phyloP scores from a whole-genome alignment of 73 alveolate species.

The Halteria grandinella region DNA sequence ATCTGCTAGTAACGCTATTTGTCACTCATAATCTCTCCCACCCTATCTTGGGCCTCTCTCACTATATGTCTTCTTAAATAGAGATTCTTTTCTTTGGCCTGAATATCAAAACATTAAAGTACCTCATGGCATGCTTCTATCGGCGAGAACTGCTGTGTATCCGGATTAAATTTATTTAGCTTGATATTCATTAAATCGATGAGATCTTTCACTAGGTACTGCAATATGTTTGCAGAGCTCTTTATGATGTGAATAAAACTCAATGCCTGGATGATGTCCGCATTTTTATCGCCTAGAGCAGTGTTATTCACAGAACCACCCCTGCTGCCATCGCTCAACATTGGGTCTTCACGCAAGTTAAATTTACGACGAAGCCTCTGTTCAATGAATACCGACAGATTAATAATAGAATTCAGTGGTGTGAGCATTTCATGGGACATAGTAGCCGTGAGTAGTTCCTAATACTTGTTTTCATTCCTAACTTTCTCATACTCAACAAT shows the following conservation, averaged over 20 bases:
- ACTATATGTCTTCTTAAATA: too few relatives aligned
- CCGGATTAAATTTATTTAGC: background rate
- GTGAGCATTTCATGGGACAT: slow-evolving; percentile 53
- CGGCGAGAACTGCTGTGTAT: background rate
- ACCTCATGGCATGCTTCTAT: slow-evolving; percentile 18
- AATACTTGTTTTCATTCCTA: slow-evolving; percentile 9
- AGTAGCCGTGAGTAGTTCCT: slow-evolving; percentile 1
- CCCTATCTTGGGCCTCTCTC: too few relatives aligned
- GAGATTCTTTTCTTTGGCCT: background rate
- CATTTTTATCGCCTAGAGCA: background rate
- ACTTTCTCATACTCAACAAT: slow-evolving; percentile 21
- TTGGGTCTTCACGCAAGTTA: background rate
- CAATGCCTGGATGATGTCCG: background rate
- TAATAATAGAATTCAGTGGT: slow-evolving; percentile 36
- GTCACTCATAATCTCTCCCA: background rate
- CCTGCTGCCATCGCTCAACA: background rate
- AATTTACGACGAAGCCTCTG: background rate
- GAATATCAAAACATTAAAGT: slow-evolving; percentile 11
- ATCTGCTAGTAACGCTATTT: background rate
- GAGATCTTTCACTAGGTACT: slow-evolving; percentile 18
- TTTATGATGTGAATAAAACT: background rate
- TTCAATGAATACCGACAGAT: background rate
- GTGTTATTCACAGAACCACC: background rate
- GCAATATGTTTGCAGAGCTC: slow-evolving; percentile 10
- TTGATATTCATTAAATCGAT: slow-evolving; percentile 13